Conservation (phyloP, 495 filamentous ascomycete genomes). For the Penicillium desertorum region DNA sequence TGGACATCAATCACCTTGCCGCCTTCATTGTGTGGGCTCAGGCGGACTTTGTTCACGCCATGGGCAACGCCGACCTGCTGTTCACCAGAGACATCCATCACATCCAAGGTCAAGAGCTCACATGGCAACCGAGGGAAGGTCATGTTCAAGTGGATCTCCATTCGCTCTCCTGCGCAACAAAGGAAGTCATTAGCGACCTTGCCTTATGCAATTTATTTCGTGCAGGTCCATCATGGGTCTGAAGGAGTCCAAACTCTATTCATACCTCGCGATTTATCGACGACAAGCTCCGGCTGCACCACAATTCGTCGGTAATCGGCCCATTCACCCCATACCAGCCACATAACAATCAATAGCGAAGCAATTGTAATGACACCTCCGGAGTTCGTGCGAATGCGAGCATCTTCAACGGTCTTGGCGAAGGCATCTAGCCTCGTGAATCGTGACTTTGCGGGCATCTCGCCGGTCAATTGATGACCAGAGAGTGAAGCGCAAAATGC, state of each 20-base stretch:
- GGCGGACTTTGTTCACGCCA: constrained; percentile 84
- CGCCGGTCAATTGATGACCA: constrained; percentile 33
- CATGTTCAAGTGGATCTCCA: constrained; percentile 98
- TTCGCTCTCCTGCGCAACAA: constrained; percentile 72
- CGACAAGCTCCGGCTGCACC: constrained; percentile 88
- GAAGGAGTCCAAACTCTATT: constrained; percentile 2
- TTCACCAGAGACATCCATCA: constrained; percentile 98
- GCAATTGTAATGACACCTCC: constrained; percentile 93
- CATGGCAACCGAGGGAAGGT: constrained; percentile 93
- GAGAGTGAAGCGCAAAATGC: constrained; percentile 19
- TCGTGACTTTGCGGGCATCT: constrained; percentile 66
- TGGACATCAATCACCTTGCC: constrained; percentile 74
- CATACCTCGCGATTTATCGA: constrained; percentile 91
- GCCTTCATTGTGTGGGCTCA: constrained; percentile 69
- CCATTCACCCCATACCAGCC: constrained; percentile 94
- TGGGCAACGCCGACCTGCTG: constrained; percentile 91
- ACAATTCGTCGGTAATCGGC: constrained; percentile 82
- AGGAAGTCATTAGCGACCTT: not conserved
- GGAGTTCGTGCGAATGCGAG: constrained; percentile 92
- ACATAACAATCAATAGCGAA: constrained; percentile 82
- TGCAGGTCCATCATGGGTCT: constrained; percentile 2
- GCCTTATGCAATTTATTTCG: not conserved
- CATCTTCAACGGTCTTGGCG: constrained; percentile 98
- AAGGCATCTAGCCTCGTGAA: constrained; percentile 97
- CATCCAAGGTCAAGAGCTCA: constrained; percentile 92